These are phyloP conservation scores for Metarhizium album DNA, from an alignment of 2,329 filamentous ascomycete genomes.

Conservation along the genomic window DNA sequence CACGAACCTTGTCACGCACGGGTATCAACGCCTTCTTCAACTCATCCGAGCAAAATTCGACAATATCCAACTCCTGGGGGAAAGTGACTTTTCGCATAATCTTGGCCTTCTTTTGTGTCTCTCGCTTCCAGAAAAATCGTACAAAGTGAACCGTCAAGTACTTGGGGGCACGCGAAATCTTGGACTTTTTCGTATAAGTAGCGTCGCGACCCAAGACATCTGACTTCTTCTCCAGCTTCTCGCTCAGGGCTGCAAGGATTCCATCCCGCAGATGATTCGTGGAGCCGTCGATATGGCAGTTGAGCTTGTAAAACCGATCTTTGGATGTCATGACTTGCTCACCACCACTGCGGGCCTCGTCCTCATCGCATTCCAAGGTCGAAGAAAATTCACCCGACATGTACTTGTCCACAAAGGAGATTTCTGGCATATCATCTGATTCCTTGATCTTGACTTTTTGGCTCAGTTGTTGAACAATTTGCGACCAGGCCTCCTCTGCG, in stretches of 20 bases:
- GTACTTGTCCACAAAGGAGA: constrained; percentile 82
- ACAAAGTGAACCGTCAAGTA: constrained; percentile 97
- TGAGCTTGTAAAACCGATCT: constrained; percentile 75
- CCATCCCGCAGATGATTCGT: constrained; percentile 90
- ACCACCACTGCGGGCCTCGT: constrained; percentile 60
- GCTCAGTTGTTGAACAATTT: constrained; percentile 76
- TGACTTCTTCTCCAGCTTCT: constrained; percentile 87
- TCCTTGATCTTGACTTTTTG: constrained; percentile 63
- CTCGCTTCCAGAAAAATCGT: constrained; percentile 94
- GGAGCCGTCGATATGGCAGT: constrained; percentile 83
- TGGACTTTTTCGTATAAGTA: constrained; percentile 81
- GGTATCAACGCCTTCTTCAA: constrained; percentile 74
- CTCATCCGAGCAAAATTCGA: constrained; percentile 92
- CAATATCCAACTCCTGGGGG: constrained; percentile 80
- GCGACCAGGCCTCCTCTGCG: constrained; percentile 96
- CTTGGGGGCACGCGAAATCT: constrained; percentile 81
- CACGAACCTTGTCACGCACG: constrained; percentile 91
- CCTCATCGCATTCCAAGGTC: constrained; percentile 73
- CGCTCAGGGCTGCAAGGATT: constrained; percentile 67
- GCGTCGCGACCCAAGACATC: constrained; percentile 67
- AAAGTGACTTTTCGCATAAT: constrained; percentile 99
- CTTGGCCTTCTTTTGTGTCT: constrained; percentile 96
- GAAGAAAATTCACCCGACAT: constrained; percentile 75
- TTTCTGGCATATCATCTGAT: constrained; percentile 33
- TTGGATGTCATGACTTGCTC: constrained; percentile 57